A percentile compares a stretch with the other conserved stretches of the same genome.
Conservation (phyloP, 2,329 filamentous ascomycete species). For the Clonostachys byssicola region DNA sequence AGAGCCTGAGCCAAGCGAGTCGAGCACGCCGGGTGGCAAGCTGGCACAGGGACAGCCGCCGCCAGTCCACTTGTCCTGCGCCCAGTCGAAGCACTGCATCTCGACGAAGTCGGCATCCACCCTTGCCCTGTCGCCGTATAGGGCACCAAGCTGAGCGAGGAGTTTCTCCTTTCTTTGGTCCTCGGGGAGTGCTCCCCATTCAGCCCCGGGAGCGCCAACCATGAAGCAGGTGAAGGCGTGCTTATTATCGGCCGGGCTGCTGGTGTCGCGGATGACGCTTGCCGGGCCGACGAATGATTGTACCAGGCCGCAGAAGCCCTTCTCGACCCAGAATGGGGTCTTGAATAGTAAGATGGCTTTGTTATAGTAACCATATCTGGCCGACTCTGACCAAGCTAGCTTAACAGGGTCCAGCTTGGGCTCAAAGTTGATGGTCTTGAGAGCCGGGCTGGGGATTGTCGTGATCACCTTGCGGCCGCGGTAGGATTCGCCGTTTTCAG, state of each 20-base stretch:
- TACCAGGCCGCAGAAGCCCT: slow-evolving; percentile 37
- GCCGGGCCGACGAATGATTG: slow-evolving; percentile 40
- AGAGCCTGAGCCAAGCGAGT: slow-evolving; percentile 17
- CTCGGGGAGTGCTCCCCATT: slow-evolving; percentile 17
- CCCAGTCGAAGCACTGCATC: slow-evolving; percentile 29
- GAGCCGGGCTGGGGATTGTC: slow-evolving; percentile 39
- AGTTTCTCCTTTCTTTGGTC: slow-evolving; percentile 12
- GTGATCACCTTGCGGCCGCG: slow-evolving; percentile 38
- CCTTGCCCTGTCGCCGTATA: slow-evolving; percentile 10
- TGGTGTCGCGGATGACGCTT: slow-evolving; percentile 38
- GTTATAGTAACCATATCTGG: slow-evolving; percentile 39
- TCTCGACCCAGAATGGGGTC: slow-evolving; percentile 28
- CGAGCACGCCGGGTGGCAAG: slow-evolving; percentile 29
- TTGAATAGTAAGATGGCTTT: slow-evolving; percentile 42
- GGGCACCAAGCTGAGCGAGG: slow-evolving; percentile 15
- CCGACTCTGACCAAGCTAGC: slow-evolving; percentile 19
- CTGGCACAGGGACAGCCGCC: slow-evolving; percentile 32
- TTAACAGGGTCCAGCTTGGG: slow-evolving; percentile 39
- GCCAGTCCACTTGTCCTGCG: slow-evolving; percentile 25
- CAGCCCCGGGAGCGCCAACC: slow-evolving; percentile 22
- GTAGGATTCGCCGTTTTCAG: slow-evolving; percentile 14
- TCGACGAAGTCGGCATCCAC: slow-evolving; percentile 17
- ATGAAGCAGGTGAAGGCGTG: slow-evolving; percentile 34
- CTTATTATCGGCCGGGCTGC: slow-evolving; percentile 15
- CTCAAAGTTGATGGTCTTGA: slow-evolving; percentile 37